phyloP scores from a whole-genome alignment of 176 grass and related monocot genomes.

The Oryza brachyantha region DNA sequence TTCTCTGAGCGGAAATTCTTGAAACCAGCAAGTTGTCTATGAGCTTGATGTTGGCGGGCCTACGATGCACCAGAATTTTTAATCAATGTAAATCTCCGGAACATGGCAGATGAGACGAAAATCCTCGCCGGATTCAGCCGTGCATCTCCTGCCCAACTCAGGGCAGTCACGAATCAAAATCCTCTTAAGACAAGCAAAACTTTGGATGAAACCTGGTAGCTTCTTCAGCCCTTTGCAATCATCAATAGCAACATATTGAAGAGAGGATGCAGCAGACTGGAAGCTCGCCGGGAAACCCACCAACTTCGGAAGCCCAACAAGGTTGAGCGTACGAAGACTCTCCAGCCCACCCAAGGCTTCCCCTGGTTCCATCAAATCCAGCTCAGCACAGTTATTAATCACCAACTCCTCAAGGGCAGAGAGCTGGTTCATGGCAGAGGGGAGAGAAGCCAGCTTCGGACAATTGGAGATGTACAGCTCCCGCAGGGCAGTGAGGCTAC shows the following conservation, averaged over 20 bases:
- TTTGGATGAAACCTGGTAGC: not conserved
- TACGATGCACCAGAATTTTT: no score
- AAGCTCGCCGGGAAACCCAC: not conserved
- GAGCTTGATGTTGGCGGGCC: no score
- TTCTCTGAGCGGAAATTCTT: no score
- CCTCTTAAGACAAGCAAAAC: not conserved
- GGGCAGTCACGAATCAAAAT: not conserved
- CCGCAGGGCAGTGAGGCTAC: not conserved
- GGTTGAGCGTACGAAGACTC: not conserved
- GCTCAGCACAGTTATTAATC: no score
- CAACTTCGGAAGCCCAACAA: not conserved
- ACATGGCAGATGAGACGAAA: constrained; percentile 25
- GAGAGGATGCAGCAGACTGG: not conserved
- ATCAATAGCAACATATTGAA: not conserved
- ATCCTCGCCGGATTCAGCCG: not conserved
- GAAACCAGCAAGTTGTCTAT: no score
- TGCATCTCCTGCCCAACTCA: not conserved
- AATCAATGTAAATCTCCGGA: not conserved
- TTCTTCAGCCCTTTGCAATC: not conserved
- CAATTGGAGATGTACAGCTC: not conserved
- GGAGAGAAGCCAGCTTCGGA: not conserved
- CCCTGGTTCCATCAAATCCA: not conserved
- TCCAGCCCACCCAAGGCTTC: not conserved
- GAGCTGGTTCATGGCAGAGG: no score
- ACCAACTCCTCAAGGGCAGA: no score